Percentiles rank a stretch among this genome's conserved stretches.
phyloP scores from a whole-genome alignment of 768 basidiomycete species.

The Tephrocybe sp. region DNA sequence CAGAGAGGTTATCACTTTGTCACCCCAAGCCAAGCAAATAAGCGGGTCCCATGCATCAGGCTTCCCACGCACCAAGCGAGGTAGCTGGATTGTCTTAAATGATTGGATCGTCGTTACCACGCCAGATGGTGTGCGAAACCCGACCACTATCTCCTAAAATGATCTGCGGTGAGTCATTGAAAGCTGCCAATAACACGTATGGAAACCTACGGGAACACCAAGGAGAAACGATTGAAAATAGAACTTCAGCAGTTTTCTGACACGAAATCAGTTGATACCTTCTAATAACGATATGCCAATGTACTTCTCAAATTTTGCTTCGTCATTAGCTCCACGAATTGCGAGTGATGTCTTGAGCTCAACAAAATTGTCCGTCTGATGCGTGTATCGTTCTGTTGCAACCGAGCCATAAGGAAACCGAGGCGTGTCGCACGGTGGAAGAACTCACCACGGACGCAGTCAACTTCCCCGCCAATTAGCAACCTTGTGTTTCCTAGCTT shows the following conservation, averaged over 20 bases:
- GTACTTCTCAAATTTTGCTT: constrained; percentile 79
- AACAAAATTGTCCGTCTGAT: constrained; percentile 67
- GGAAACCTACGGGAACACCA: constrained; percentile 74
- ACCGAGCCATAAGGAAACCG: constrained; percentile 9
- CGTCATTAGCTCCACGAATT: constrained; percentile 65
- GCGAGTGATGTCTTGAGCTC: constrained; percentile 85
- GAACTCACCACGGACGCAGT: constrained; percentile 74
- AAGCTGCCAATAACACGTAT: neutral
- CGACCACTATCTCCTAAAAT: constrained; percentile 76
- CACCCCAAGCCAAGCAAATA: constrained; percentile 75
- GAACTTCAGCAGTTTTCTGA: constrained; percentile 87
- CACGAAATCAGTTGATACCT: constrained; percentile 6
- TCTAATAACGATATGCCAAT: constrained; percentile 15
- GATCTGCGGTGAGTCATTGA: neutral
- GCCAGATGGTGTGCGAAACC: constrained; percentile 82
- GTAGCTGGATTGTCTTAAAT: constrained; percentile 79
- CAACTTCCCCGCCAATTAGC: constrained; percentile 88
- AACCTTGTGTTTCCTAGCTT: constrained; percentile 72
- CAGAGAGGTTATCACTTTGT: constrained; percentile 58
- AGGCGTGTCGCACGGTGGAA: constrained; percentile 1
- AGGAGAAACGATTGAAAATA: constrained; percentile 91
- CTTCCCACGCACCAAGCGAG: constrained; percentile 74
- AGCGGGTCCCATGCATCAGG: constrained; percentile 76
- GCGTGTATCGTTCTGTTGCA: constrained; percentile 55
- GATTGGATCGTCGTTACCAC: constrained; percentile 62